Conservation (phyloP, 164 flowering plant genomes). For the Kalanchoe fedtschenkoi region DNA sequence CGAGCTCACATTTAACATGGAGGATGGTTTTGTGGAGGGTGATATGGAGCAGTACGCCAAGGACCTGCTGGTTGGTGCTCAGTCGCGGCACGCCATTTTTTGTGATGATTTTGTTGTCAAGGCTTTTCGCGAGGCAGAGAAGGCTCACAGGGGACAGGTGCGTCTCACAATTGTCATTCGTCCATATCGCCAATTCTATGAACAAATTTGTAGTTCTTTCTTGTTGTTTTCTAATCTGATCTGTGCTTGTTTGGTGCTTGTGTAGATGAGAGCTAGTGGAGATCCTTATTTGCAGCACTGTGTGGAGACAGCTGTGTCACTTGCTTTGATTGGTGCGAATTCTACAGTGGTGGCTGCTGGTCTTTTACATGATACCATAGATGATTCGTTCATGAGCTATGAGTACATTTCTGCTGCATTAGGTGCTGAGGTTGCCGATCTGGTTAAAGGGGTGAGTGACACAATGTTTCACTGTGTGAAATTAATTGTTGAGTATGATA, state of each 20-base stretch:
- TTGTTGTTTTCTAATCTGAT: neutral
- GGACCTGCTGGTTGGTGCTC: conserved; percentile 56
- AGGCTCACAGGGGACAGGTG: conserved; percentile 97
- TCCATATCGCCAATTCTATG: no score
- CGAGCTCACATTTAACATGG: conserved; percentile 73
- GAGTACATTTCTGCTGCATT: conserved; percentile 47
- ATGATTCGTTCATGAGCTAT: conserved; percentile 62
- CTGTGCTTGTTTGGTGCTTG: conserved; percentile 7
- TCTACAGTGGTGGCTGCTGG: conserved; percentile 90
- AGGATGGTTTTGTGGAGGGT: conserved; percentile 36
- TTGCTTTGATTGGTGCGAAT: conserved; percentile 79
- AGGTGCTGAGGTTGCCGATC: conserved; percentile 83
- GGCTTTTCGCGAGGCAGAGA: conserved; percentile 90
- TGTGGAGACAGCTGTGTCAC: conserved; percentile 75
- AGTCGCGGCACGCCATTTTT: conserved; percentile 58
- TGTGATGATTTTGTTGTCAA: conserved; percentile 60
- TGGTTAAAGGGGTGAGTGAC: conserved; percentile 82
- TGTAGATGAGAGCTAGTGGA: conserved; percentile 86
- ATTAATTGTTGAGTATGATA: no score
- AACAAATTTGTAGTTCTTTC: no score
- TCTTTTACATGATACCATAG: conserved; percentile 84
- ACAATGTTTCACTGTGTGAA: neutral
- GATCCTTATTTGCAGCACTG: conserved; percentile 96
- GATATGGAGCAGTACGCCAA: conserved; percentile 39
- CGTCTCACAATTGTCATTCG: neutral